Evolutionary conservation across 2,329 filamentous ascomycete genomes (phyloP).

Genomic region (Calycina herbarum): DNA sequence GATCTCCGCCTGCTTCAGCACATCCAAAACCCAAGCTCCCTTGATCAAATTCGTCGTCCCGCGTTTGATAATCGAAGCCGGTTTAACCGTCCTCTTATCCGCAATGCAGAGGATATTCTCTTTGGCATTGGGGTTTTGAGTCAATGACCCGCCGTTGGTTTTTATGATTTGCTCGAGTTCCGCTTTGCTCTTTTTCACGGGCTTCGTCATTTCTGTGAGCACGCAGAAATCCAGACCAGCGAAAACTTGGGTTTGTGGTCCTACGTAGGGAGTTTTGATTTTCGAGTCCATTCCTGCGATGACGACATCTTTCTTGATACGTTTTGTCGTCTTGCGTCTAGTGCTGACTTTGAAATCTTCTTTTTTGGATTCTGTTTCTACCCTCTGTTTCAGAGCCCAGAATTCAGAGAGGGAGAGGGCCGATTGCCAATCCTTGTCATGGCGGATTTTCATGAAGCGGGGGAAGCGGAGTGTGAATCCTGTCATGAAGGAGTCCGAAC

Average conservation of each 20-base stretch:
- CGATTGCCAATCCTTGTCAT: conserved; percentile 82
- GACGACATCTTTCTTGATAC: conserved; percentile 66
- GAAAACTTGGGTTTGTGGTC: conserved; percentile 66
- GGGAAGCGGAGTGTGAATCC: conserved; percentile 85
- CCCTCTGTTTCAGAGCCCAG: conserved; percentile 64
- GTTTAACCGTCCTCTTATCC: conserved; percentile 79
- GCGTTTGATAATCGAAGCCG: conserved; percentile 76
- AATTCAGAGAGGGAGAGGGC: conserved; percentile 81
- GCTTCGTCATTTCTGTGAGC: conserved; percentile 71
- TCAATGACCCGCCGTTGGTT: conserved; percentile 75
- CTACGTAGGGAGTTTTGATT: conserved; percentile 52
- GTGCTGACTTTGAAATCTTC: conserved; percentile 72
- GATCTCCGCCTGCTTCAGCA: conserved; percentile 51
- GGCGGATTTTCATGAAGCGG: conserved; percentile 76
- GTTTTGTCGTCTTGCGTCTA: conserved; percentile 55
- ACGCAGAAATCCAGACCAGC: conserved; percentile 78
- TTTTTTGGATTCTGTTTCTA: conserved; percentile 72
- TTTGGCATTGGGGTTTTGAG: conserved; percentile 67
- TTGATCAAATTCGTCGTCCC: conserved; percentile 71
- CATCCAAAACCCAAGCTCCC: conserved; percentile 80
- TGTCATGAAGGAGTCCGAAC: conserved; percentile 75
- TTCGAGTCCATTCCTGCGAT: conserved; percentile 69
- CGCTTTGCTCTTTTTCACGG: conserved; percentile 71
- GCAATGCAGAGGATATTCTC: conserved; percentile 70
- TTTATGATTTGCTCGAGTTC: conserved; percentile 82